Conservation (phyloP, 1,284 basidiomycete genomes). For the Ustilago cynodontis region DNA sequence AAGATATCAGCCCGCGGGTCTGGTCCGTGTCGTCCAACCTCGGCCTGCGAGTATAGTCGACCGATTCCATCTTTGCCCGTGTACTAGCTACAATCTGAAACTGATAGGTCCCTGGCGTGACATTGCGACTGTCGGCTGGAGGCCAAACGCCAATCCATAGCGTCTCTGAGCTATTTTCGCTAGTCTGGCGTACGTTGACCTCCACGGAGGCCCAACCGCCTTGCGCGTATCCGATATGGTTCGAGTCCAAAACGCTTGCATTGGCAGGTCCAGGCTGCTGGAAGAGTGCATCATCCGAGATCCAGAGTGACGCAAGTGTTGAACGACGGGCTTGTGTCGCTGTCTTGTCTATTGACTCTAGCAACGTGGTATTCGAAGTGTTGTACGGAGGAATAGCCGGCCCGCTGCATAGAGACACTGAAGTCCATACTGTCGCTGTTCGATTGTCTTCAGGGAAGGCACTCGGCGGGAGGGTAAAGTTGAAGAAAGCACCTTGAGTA, state of each 20-base stretch:
- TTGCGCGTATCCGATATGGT: conserved; percentile 45
- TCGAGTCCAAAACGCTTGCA: conserved; percentile 32
- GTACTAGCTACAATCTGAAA: conserved; percentile 52
- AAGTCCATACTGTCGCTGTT: conserved; percentile 48
- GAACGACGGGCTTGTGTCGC: conserved; percentile 47
- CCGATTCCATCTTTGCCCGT: conserved; percentile 48
- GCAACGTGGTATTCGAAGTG: conserved; percentile 54
- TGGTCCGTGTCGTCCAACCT: conserved; percentile 69
- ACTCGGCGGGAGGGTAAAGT: conserved; percentile 43
- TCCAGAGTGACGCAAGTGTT: conserved; percentile 58
- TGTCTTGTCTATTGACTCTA: conserved; percentile 40
- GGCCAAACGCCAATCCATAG: conserved; percentile 65
- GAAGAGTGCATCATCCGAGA: conserved; percentile 43
- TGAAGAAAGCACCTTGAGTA: conserved; percentile 50
- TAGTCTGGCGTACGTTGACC: conserved; percentile 29
- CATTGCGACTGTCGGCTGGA: conserved; percentile 48
- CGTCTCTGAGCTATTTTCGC: conserved; percentile 47
- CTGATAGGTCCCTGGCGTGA: conserved; percentile 45
- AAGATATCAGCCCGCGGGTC: conserved; percentile 64
- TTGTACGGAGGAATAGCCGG: conserved; percentile 63
- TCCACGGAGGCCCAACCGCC: conserved; percentile 58
- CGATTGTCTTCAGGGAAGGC: conserved; percentile 22
- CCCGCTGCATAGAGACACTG: conserved; percentile 61
- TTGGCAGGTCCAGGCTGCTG: conserved; percentile 54
- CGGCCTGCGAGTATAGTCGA: conserved; percentile 41